A percentile compares a stretch with the other conserved stretches of the same genome.
phyloP scores from a whole-genome alignment of 257 asterid genomes.

The Solanum okadae region DNA sequence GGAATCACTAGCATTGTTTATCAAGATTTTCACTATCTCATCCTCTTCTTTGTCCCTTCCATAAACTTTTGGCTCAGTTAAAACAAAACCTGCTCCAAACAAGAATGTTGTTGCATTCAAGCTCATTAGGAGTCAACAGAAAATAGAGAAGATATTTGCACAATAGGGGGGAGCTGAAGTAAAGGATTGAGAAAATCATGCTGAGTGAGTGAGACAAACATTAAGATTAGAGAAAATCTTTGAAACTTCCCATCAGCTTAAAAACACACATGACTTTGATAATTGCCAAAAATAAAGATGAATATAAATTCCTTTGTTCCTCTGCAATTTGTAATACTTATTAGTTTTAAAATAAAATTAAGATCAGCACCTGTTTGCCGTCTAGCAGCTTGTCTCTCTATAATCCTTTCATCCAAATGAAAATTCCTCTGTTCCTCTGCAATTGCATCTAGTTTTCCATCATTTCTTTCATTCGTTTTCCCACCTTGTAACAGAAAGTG shows the following conservation, averaged over 20 bases:
- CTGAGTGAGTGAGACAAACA: neutral
- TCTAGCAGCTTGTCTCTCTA: neutral
- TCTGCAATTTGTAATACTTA: neutral
- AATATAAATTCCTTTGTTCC: neutral
- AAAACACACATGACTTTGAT: neutral
- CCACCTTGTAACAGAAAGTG: constrained; percentile 6
- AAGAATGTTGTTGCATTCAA: neutral
- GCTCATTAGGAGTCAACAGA: neutral
- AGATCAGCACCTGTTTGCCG: neutral
- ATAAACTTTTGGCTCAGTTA: neutral
- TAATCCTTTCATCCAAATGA: neutral
- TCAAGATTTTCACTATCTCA: neutral
- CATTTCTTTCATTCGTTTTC: neutral
- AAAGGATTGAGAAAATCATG: neutral
- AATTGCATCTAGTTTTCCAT: neutral
- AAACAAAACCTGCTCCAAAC: neutral
- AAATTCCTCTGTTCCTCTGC: constrained; percentile 9
- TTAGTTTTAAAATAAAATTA: neutral
- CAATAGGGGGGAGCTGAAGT: neutral
- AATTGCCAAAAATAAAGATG: neutral
- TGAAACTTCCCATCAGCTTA: neutral
- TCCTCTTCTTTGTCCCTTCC: neutral
- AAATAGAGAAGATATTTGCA: neutral
- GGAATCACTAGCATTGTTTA: neutral
- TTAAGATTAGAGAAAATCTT: neutral